Evolutionary conservation across 1,139 yeast species (phyloP).

Genomic region (Pichia inconspicua): DNA sequence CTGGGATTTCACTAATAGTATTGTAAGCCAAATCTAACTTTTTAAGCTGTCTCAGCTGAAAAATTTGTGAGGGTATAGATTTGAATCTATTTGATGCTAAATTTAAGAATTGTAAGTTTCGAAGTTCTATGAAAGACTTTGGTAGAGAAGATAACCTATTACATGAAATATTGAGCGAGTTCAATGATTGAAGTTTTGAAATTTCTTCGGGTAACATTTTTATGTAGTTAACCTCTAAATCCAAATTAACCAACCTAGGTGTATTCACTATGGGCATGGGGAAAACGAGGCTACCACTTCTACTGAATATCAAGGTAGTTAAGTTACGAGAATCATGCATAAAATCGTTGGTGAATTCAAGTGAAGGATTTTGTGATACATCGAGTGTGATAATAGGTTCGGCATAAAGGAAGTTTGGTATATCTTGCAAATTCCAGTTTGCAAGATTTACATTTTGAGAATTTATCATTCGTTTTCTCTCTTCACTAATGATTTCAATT

Average conservation of each 20-base stretch:
- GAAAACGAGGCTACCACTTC: conserved; percentile 66
- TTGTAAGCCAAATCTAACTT: conserved; percentile 82
- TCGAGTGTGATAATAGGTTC: conserved; percentile 76
- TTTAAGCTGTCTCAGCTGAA: conserved; percentile 48
- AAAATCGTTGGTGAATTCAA: conserved; percentile 75
- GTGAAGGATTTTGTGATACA: conserved; percentile 82
- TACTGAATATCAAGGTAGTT: conserved; percentile 57
- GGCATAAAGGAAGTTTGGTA: conserved; percentile 79
- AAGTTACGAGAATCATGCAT: conserved; percentile 75
- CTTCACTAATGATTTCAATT: conserved; percentile 53
- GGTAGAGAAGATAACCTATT: conserved; percentile 70
- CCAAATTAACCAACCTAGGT: conserved; percentile 56
- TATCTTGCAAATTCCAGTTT: conserved; percentile 69
- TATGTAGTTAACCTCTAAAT: conserved; percentile 72
- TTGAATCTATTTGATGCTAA: conserved; percentile 75
- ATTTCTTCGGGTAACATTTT: conserved; percentile 54
- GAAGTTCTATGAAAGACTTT: conserved; percentile 46
- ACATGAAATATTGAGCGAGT: conserved; percentile 55
- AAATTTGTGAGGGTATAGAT: conserved; percentile 62
- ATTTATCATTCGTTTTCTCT: conserved; percentile 53
- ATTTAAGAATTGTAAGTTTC: conserved; percentile 53
- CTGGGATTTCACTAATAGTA: conserved; percentile 47
- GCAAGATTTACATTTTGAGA: conserved; percentile 70
- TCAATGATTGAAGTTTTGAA: conserved; percentile 45
- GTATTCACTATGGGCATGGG: conserved; percentile 72